phyloP scores from a whole-genome alignment of 2,329 filamentous ascomycete genomes.

The Delphinella strobiligena region DNA sequence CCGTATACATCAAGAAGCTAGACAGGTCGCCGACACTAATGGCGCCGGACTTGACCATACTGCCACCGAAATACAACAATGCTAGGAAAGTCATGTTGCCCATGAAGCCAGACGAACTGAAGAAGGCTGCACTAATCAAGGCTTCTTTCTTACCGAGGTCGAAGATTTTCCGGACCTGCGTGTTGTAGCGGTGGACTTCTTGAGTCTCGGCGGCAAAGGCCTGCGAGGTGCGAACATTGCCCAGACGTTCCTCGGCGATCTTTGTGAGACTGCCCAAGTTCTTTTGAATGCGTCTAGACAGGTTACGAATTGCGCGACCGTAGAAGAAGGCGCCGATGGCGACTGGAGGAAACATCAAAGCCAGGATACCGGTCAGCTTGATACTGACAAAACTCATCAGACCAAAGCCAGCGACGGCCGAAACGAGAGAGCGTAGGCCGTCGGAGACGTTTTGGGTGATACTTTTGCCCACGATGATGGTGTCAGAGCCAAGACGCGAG shows the following conservation, averaged over 20 bases:
- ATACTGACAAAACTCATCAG: conserved; percentile 96
- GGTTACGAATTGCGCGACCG: conserved; percentile 72
- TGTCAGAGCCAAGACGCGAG: conserved; percentile 88
- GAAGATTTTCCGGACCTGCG: conserved; percentile 85
- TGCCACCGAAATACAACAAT: conserved; percentile 79
- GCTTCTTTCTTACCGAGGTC: conserved; percentile 77
- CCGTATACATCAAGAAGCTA: conserved; percentile 97
- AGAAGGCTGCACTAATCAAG: conserved; percentile 81
- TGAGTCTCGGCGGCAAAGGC: conserved; percentile 89
- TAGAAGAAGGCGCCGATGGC: conserved; percentile 87
- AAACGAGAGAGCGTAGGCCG: conserved; percentile 82
- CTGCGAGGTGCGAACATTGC: conserved; percentile 92
- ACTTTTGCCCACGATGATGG: conserved; percentile 94
- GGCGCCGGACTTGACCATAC: conserved; percentile 72
- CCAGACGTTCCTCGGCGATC: conserved; percentile 93
- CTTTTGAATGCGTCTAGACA: conserved; percentile 87
- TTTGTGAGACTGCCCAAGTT: conserved; percentile 88
- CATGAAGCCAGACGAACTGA: conserved; percentile 72
- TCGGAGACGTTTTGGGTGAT: conserved; percentile 97
- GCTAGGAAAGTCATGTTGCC: conserved; percentile 94
- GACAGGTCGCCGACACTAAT: conserved; percentile 89
- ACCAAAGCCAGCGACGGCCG: conserved; percentile 74
- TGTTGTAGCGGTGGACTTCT: conserved; percentile 84
- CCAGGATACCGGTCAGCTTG: conserved; percentile 75
- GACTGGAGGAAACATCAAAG: conserved; percentile 80